Percentiles rank a stretch among this genome's conserved stretches.
These are phyloP conservation scores for Amphirosellinia nigrospora DNA, from an alignment of 495 filamentous ascomycete genomes.

Conservation along the genomic window DNA sequence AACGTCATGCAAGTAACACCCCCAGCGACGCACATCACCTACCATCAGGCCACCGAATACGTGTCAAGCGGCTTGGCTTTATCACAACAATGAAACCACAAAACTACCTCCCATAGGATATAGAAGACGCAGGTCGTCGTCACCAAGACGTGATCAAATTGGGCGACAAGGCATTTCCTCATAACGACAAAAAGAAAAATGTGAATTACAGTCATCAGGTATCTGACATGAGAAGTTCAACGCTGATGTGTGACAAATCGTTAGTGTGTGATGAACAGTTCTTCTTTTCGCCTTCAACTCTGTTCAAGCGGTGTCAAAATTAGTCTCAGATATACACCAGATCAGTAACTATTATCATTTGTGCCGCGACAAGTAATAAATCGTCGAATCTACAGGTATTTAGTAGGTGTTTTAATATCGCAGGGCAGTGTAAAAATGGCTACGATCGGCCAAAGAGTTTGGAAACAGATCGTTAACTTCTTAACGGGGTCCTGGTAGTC, in stretches of 20 bases:
- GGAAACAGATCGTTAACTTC: neutral
- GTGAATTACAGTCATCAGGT: neutral
- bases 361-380: neutral
- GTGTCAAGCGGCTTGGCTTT: neutral
- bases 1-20: neutral
- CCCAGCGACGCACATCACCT: neutral
- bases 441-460: no score
- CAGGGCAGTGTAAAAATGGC: neutral
- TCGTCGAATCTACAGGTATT: no score
- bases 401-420: neutral
- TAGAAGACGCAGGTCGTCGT: neutral
- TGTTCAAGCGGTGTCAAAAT: neutral
- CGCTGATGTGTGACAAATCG: neutral
- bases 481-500: neutral
- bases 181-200: neutral
- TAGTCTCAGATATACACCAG: neutral
- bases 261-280: neutral
- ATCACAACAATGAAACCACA: conserved; percentile 5
- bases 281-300: neutral
- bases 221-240: neutral
- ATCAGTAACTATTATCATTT: neutral
- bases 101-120: neutral
- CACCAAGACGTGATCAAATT: neutral
- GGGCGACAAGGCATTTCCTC: neutral
- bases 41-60: neutral